These are phyloP conservation scores for Xylogone sp. DNA, from an alignment of 2,329 filamentous ascomycete species.

Conservation along the genomic window DNA sequence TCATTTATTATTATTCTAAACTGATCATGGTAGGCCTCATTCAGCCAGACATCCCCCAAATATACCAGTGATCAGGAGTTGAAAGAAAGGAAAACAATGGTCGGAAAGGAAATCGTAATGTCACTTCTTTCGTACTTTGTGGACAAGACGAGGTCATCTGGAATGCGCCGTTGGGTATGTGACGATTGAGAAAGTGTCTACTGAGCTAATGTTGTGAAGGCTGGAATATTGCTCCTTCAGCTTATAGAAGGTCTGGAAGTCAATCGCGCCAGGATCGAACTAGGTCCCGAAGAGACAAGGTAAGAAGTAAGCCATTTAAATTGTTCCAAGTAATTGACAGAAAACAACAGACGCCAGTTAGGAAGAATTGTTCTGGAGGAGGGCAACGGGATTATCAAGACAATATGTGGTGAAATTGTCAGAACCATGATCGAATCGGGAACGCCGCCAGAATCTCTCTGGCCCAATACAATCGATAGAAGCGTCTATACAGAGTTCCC, in stretches of 20 bases:
- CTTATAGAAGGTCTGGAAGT: constrained; percentile 14
- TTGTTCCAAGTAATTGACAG: neutral
- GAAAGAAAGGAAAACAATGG: neutral
- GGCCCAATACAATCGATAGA: constrained; percentile 12
- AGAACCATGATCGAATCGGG: constrained; percentile 10
- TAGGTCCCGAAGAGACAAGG: constrained; percentile 17
- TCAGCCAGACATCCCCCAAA: neutral
- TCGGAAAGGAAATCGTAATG: neutral
- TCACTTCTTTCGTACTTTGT: neutral
- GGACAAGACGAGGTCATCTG: neutral
- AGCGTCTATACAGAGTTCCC: constrained; percentile 18
- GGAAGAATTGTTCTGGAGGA: constrained; percentile 18
- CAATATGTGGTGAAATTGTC: constrained; percentile 21
- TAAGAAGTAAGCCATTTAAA: constrained; percentile 6
- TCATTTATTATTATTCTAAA: too few species aligned
- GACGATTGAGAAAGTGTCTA: neutral
- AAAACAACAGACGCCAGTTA: constrained; percentile 13
- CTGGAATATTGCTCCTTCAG: constrained; percentile 23
- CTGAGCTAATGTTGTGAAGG: constrained; percentile 7
- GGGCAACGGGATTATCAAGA: constrained; percentile 19
- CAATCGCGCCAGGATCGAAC: constrained; percentile 14
- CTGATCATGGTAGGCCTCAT: neutral
- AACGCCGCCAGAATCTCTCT: constrained; percentile 13
- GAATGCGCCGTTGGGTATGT: neutral
- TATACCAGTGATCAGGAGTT: neutral